Percentiles rank a stretch among this genome's conserved stretches.
Conservation (phyloP, 805 yeast species). For the Scheffersomyces amazonensis region DNA sequence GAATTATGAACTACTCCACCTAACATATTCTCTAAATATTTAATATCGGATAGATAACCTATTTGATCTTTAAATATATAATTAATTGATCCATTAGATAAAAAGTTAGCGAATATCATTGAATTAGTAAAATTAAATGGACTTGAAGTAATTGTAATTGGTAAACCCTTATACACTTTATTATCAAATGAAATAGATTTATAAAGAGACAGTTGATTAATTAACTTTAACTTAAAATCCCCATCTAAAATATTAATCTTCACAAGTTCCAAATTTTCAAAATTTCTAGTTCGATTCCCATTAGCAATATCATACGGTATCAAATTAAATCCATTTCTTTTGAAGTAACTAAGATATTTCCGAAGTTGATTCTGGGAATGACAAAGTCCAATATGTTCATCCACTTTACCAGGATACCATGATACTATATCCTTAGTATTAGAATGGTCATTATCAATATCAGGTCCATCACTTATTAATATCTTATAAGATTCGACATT, state of each 20-base stretch:
- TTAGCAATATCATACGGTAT: slow-evolving; percentile 13
- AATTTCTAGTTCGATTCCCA: no score
- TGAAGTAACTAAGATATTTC: slow-evolving; percentile 9
- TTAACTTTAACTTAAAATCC: background rate
- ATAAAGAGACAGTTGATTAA: background rate
- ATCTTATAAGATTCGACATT: slow-evolving; percentile 1
- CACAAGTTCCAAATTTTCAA: no score
- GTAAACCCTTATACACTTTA: background rate
- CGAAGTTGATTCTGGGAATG: background rate
- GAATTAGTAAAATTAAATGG: slow-evolving; percentile 34
- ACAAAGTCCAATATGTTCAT: background rate
- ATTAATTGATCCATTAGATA: slow-evolving; percentile 21
- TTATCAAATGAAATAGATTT: slow-evolving; percentile 2
- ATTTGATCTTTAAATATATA: slow-evolving; percentile 14
- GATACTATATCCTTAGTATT: slow-evolving; percentile 2
- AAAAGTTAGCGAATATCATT: slow-evolving; percentile 22
- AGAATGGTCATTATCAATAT: background rate
- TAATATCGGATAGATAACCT: slow-evolving; percentile 35
- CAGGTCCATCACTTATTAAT: slow-evolving; percentile 1
- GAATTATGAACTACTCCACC: slow-evolving; percentile 32
- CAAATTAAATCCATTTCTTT: slow-evolving; percentile 13
- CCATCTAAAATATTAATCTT: background rate
- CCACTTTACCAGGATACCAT: slow-evolving; percentile 7
- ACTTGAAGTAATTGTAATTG: slow-evolving; percentile 13
- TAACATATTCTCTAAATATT: slow-evolving; percentile 44